phyloP scores from a whole-genome alignment of 2,329 filamentous ascomycete genomes.

The Podosphaera xanthii region DNA sequence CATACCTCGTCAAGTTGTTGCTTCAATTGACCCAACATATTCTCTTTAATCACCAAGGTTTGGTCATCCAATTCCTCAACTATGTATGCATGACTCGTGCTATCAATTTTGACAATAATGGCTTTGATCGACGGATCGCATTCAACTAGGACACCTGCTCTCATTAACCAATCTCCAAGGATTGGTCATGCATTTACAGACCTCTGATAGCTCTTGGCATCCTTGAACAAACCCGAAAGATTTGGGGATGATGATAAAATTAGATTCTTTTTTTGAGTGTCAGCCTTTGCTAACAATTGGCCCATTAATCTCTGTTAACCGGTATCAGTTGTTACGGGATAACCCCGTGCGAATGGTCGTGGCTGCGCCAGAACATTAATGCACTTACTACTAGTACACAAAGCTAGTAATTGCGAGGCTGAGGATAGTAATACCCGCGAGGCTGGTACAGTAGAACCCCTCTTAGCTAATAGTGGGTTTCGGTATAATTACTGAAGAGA shows the following conservation, averaged over 20 bases:
- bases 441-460: no score
- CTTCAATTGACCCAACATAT: conserved; percentile 47
- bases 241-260: neutral
- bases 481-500: no score
- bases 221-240: conserved; percentile 4
- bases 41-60: conserved; percentile 51
- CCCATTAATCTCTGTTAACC: no score
- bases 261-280: no score
- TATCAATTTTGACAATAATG: conserved; percentile 59
- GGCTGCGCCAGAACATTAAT: no score
- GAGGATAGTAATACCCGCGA: no score
- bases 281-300: no score
- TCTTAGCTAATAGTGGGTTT: no score
- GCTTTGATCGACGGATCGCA: conserved; percentile 76
- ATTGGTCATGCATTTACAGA: conserved; percentile 18
- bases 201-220: conserved; percentile 37
- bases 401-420: no score
- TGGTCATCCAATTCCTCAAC: conserved; percentile 63
- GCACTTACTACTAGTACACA: no score
- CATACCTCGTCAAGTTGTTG: conserved; percentile 42
- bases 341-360: no score
- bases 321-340: no score
- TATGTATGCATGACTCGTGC: conserved; percentile 46
- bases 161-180: conserved; percentile 1
- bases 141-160: conserved; percentile 48